Base-by-base conservation (phyloP, 2,329 filamentous ascomycete species). In the Talaromyces sp. region DNA sequence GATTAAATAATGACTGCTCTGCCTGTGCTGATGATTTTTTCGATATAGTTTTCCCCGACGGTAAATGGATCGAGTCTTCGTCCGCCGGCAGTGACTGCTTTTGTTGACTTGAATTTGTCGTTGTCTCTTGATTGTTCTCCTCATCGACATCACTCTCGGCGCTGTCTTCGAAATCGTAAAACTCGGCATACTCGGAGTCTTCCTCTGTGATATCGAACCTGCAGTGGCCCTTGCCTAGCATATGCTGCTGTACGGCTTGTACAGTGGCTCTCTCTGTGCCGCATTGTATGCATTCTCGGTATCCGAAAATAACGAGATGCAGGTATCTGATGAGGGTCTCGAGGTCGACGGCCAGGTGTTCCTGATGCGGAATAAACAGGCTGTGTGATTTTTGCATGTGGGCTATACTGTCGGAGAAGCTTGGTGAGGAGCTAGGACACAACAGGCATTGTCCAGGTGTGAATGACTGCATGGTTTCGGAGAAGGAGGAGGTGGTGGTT, bases 241-340 rank as follows among this genome's bases (percentile, higher is more conserved):
- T 62, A 33, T 62, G 60, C 25, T 62, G 60, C 51, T 62, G 60
- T 52, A 62, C 33, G 17, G 60, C 60, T 33, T 62, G 60, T n/a
- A 62, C 51, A 17, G 51, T 59, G 10, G 52, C 28, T 55, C 53
- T 58, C 17, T 44, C 36, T 30, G 51, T 56, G 32, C 56, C 42
- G 39, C 60, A 62, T 58, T 44, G 52, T 58, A 62, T 59, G 42
- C 60, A 62, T 56, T 62, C 60, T 27, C 52, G 39, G 15, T 59
- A 62, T 15, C 60, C 60, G 6, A 59, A 62, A 5, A 62, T 62
- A 7, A 62, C 27, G n/a, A 62, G 60, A 39, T 62, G 51, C 42
- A 62, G n/a, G 39, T 62, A 62, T 52, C n/a, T 17, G 30, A 62
- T 30, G 5, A 62, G 51, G 9, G 56, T 62, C 42, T 62, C 56